Evolutionary conservation across 2,329 filamentous ascomycete genomes (phyloP).

Genomic region (Zasmidium angulare): DNA sequence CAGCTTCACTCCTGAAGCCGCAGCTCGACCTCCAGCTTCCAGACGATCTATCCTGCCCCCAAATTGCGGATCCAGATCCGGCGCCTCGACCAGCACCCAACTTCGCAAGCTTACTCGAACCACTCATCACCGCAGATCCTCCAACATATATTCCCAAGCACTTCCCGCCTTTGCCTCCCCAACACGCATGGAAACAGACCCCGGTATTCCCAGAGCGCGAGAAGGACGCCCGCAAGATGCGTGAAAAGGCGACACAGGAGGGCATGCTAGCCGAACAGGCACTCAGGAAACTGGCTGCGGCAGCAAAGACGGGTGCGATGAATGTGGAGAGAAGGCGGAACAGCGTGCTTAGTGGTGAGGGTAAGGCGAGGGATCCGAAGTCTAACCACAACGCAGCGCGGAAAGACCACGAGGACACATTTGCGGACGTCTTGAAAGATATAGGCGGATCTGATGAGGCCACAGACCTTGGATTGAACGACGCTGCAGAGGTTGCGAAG

Average conservation of each 20-base stretch:
- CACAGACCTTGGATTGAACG: slow-evolving; percentile 31
- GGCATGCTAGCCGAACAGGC: slow-evolving; percentile 65
- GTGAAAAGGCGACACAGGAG: slow-evolving; percentile 64
- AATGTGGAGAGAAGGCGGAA: slow-evolving; percentile 44
- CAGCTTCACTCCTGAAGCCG: slow-evolving; percentile 39
- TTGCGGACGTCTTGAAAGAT: slow-evolving; percentile 51
- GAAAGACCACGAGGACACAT: slow-evolving; percentile 49
- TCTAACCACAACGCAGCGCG: slow-evolving; percentile 31
- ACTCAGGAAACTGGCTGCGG: slow-evolving; percentile 57
- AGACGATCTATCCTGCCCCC: slow-evolving; percentile 36
- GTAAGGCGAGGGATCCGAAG: slow-evolving; percentile 23
- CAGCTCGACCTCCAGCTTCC: slow-evolving; percentile 42
- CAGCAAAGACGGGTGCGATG: slow-evolving; percentile 50
- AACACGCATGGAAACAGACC: slow-evolving; percentile 63
- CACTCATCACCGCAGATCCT: slow-evolving; percentile 50
- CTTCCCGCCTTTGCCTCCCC: slow-evolving; percentile 62
- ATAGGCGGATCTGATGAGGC: slow-evolving; percentile 39
- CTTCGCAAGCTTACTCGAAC: slow-evolving; percentile 52
- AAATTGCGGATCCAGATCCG: slow-evolving; percentile 43
- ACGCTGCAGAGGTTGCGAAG: slow-evolving; percentile 25
- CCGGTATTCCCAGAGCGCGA: slow-evolving; percentile 60
- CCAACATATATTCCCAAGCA: slow-evolving; percentile 58
- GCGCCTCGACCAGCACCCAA: slow-evolving; percentile 42
- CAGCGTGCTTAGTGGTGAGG: slow-evolving; percentile 28
- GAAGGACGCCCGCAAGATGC: slow-evolving; percentile 54